These are phyloP conservation scores for Ascochyta pisi DNA, from an alignment of 2,329 filamentous ascomycete species.

Conservation along the genomic window DNA sequence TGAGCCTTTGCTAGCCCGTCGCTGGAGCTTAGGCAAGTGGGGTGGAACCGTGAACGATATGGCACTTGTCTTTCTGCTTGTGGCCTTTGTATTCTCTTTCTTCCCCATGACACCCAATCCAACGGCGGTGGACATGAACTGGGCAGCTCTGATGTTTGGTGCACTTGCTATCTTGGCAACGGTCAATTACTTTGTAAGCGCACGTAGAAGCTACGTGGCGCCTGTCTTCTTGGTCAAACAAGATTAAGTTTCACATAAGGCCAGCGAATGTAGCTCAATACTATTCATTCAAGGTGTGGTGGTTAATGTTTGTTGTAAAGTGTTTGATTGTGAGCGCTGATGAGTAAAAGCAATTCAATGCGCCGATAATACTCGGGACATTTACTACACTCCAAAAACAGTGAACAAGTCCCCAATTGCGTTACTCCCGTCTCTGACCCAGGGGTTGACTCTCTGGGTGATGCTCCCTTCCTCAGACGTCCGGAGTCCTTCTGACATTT, in stretches of 20 bases:
- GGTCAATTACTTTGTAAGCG: conserved; percentile 22
- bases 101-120: conserved; percentile 45
- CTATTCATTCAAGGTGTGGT: too few relatives aligned
- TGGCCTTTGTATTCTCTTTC: conserved; percentile 51
- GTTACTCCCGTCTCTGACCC: too few relatives aligned
- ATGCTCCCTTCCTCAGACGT: too few relatives aligned
- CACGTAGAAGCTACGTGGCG: conserved; percentile 21
- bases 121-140: conserved; percentile 53
- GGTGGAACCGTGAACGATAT: conserved; percentile 49
- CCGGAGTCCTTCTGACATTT: too few relatives aligned
- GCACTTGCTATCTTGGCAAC: conserved; percentile 21
- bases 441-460: too few relatives aligned
- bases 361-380: too few relatives aligned
- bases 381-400: too few relatives aligned
- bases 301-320: too few relatives aligned
- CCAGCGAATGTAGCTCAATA: too few relatives aligned
- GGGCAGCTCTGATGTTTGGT: conserved; percentile 54
- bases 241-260: conserved; percentile 2
- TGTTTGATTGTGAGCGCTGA: too few relatives aligned
- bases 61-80: conserved; percentile 43
- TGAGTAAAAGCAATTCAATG: too few relatives aligned
- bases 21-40: conserved; percentile 48
- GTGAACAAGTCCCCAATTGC: too few relatives aligned
- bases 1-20: conserved; percentile 32
- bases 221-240: conserved; percentile 23